phyloP scores from a whole-genome alignment of 257 asterid genomes.

The Solanum commersonii region DNA sequence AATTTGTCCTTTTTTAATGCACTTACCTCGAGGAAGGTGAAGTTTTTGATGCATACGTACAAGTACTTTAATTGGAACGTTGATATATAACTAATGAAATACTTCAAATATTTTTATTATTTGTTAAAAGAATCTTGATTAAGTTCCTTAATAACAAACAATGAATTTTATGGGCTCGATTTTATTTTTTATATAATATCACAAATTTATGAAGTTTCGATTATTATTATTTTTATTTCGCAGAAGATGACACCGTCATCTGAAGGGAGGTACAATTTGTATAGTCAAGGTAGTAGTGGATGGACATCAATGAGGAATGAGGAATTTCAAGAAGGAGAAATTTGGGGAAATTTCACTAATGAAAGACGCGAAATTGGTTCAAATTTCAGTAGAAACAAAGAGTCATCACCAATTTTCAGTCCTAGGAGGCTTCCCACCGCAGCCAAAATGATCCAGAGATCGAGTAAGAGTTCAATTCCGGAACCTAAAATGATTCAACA shows the following conservation, averaged over 20 bases:
- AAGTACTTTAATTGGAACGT: neutral
- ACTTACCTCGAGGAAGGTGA: neutral
- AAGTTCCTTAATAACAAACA: neutral
- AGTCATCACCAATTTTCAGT: neutral
- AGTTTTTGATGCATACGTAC: neutral
- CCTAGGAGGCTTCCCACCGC: slow-evolving; percentile 20
- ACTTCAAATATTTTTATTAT: no score
- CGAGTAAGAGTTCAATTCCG: slow-evolving; percentile 4
- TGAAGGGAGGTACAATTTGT: slow-evolving; percentile 17
- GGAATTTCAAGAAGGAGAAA: slow-evolving; percentile 51
- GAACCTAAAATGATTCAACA: slow-evolving; percentile 16
- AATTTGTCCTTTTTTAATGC: no score
- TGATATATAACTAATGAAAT: neutral
- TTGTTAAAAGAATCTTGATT: neutral
- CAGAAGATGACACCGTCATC: slow-evolving; percentile 16
- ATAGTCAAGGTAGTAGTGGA: slow-evolving; percentile 35
- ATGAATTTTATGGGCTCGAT: neutral
- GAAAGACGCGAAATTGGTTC: slow-evolving; percentile 4
- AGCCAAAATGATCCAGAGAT: slow-evolving; percentile 22
- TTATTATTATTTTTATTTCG: neutral
- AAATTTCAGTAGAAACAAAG: neutral
- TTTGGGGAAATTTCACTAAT: slow-evolving; percentile 23
- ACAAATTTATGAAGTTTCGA: neutral
- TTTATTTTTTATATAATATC: neutral
- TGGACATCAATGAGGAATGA: slow-evolving; percentile 46